phyloP scores from a whole-genome alignment of 2,329 filamentous ascomycete species.

The Arthrobotrys musiformis region DNA sequence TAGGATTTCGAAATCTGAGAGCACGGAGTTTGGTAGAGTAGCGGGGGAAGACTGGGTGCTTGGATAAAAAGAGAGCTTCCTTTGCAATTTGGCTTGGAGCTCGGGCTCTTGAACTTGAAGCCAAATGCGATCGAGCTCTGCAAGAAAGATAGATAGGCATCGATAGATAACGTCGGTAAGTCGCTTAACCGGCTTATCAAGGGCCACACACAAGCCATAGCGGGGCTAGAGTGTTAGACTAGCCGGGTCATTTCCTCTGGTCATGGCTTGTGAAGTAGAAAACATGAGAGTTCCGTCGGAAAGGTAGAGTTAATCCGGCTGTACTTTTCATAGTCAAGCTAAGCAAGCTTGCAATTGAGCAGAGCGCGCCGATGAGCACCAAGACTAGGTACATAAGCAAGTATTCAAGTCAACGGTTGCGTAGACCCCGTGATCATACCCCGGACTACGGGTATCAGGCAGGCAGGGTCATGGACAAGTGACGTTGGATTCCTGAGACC shows the following conservation, averaged over 20 bases:
- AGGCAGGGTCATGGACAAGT: neutral
- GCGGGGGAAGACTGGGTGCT: neutral
- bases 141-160: neutral
- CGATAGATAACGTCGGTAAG: neutral
- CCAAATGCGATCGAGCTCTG: slow-evolving; percentile 6
- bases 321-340: too few relatives aligned
- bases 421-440: slow-evolving; percentile 34
- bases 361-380: slow-evolving; percentile 32
- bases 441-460: slow-evolving; percentile 20
- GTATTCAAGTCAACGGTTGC: too few relatives aligned
- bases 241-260: neutral
- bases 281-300: slow-evolving; percentile 21
- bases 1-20: neutral
- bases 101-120: slow-evolving; percentile 7
- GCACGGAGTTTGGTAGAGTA: neutral
- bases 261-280: neutral
- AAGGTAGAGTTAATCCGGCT: slow-evolving; percentile 17
- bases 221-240: neutral
- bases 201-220: slow-evolving; percentile 15
- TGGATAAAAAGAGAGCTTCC: neutral
- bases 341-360: too few relatives aligned
- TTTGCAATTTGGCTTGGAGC: slow-evolving; percentile 14
- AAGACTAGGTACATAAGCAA: too few relatives aligned
- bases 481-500: slow-evolving; percentile 28
- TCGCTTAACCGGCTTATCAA: slow-evolving; percentile 23